Percentiles rank a stretch among this genome's conserved stretches.
These are phyloP conservation scores for Fistulifera pelliculosa DNA, from an alignment of 108 stramenopile genomes.

Conservation along the genomic window DNA sequence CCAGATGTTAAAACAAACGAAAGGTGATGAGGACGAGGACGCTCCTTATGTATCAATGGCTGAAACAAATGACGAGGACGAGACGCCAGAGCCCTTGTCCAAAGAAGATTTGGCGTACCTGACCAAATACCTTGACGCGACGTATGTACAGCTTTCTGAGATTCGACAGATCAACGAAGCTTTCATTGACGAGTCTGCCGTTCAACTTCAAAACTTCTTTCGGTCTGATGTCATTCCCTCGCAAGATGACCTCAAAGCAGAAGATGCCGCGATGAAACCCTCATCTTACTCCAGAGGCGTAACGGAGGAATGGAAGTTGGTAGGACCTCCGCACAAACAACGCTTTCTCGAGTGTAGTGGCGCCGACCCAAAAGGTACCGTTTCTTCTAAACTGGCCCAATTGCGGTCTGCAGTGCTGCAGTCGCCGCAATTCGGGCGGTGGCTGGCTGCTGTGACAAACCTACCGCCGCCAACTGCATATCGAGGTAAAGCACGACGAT, in stretches of 20 bases:
- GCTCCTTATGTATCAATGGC: background rate
- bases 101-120: conserved; percentile 50
- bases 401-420: conserved; percentile 45
- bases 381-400: conserved; percentile 28
- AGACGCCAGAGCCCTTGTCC: conserved; percentile 17
- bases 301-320: conserved; percentile 61
- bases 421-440: conserved; percentile 48
- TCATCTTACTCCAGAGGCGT: conserved; percentile 53
- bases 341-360: conserved; percentile 63
- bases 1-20: conserved; percentile 49
- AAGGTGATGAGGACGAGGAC: conserved; percentile 23
- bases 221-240: conserved; percentile 40
- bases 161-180: conserved; percentile 55
- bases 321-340: conserved; percentile 93
- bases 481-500: conserved; percentile 70
- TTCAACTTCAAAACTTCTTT: conserved; percentile 74
- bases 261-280: conserved; percentile 26
- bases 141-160: conserved; percentile 44
- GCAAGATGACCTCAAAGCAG: conserved; percentile 4
- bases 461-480: conserved; percentile 55
- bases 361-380: conserved; percentile 1
- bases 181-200: conserved; percentile 77
- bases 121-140: conserved; percentile 46
- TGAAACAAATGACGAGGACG: conserved; percentile 10
- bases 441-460: conserved; percentile 46